These are phyloP conservation scores for Trichoderma asperelloides DNA, from an alignment of 495 filamentous ascomycete species.

Conservation along the genomic window DNA sequence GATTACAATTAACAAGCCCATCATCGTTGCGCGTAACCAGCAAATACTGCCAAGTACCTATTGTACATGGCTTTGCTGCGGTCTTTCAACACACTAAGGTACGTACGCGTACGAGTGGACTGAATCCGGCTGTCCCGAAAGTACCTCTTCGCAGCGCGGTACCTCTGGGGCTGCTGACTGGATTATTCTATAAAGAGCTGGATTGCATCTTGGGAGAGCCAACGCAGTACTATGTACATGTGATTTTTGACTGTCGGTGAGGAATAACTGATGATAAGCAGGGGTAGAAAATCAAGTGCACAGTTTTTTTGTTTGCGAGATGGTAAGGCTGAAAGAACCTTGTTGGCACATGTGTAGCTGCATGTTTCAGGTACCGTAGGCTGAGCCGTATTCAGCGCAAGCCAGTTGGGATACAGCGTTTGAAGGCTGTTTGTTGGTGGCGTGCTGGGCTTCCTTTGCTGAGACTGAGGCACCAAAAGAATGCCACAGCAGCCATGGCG, in stretches of 20 bases:
- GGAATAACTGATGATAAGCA: no score
- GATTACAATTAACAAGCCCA: not conserved
- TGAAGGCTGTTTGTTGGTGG: no score
- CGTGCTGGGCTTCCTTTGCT: no score
- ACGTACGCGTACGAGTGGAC: conserved; percentile 3
- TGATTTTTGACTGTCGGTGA: no score
- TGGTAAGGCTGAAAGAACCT: not conserved
- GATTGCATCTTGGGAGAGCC: not conserved
- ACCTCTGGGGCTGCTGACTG: not conserved
- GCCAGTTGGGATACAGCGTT: not conserved
- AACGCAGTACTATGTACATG: no score
- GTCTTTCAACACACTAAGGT: not conserved
- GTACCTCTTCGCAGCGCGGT: not conserved
- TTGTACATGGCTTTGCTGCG: not conserved
- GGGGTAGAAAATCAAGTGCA: no score
- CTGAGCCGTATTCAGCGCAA: not conserved
- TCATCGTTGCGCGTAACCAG: not conserved
- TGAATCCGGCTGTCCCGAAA: conserved; percentile 1
- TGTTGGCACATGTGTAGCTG: not conserved
- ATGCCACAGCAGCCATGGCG: no score
- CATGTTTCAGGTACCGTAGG: not conserved
- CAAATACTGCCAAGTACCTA: not conserved
- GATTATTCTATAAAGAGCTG: not conserved
- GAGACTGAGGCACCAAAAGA: no score
- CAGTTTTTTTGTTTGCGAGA: no score